These are phyloP conservation scores for Beauveria bassiana DNA, from an alignment of 2,329 filamentous ascomycete species.

Conservation along the genomic window DNA sequence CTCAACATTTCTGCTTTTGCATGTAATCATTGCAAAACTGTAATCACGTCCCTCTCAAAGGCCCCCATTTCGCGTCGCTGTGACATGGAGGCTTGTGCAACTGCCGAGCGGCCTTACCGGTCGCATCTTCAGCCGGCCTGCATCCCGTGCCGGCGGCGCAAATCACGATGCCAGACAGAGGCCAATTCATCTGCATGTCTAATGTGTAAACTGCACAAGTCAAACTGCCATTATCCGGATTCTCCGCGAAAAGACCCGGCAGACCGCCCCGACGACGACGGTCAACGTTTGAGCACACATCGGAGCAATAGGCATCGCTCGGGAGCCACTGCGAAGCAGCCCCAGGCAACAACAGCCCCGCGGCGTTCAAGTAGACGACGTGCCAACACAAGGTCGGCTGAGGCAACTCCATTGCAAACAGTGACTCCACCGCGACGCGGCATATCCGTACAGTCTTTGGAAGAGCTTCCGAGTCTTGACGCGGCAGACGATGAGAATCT, in stretches of 20 bases:
- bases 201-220: conserved; percentile 50
- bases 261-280: too few relatives aligned
- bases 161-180: conserved; percentile 54
- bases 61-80: too few relatives aligned
- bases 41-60: too few relatives aligned
- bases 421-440: too few relatives aligned
- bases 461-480: conserved; percentile 12
- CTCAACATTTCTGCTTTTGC: too few relatives aligned
- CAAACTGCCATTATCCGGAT: conserved; percentile 47
- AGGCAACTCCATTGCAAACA: not conserved
- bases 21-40: too few relatives aligned
- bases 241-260: not conserved
- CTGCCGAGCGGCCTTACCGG: conserved; percentile 41
- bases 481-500: conserved; percentile 31
- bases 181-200: conserved; percentile 44
- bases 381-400: not conserved
- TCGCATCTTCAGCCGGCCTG: conserved; percentile 56
- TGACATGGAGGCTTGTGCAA: not conserved
- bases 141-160: conserved; percentile 50
- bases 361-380: not conserved
- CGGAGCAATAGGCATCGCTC: not conserved
- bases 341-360: too few relatives aligned
- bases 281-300: not conserved
- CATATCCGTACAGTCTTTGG: too few relatives aligned
- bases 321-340: not conserved